These are phyloP conservation scores for Fusarium sp. DNA, from an alignment of 2,329 filamentous ascomycete species.

Conservation along the genomic window DNA sequence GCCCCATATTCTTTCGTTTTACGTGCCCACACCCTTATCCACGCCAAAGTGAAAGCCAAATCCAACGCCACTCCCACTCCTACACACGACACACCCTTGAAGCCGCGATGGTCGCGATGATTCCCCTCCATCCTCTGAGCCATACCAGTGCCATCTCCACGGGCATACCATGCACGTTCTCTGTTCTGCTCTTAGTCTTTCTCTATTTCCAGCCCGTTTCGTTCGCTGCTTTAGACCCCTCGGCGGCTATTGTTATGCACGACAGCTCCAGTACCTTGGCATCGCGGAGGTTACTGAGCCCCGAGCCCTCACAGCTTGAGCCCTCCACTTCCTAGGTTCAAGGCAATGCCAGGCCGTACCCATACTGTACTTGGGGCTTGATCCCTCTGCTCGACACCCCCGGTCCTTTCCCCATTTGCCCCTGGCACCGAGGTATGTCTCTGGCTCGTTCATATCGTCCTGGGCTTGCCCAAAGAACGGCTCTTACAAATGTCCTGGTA, in stretches of 20 bases:
- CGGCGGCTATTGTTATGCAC: slow-evolving; percentile 47
- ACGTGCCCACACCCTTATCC: slow-evolving; percentile 6
- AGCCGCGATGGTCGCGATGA: slow-evolving; percentile 18
- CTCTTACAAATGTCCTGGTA: slow-evolving; percentile 33
- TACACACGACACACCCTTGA: slow-evolving; percentile 26
- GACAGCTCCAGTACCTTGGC: slow-evolving; percentile 39
- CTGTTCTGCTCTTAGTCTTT: slow-evolving; percentile 22
- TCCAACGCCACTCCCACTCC: slow-evolving; percentile 12
- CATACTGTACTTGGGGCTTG: slow-evolving; percentile 31
- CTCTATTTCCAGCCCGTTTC: slow-evolving; percentile 32
- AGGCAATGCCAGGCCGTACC: slow-evolving; percentile 30
- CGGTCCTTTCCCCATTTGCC: slow-evolving; percentile 8
- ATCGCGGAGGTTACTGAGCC: slow-evolving; percentile 12
- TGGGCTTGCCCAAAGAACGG: slow-evolving; percentile 36
- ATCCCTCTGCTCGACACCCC: slow-evolving; percentile 29
- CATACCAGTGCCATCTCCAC: slow-evolving; percentile 34
- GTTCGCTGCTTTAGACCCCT: slow-evolving; percentile 27
- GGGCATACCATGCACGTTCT: slow-evolving; percentile 34
- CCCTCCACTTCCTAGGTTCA: slow-evolving; percentile 28
- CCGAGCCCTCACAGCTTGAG: slow-evolving; percentile 1
- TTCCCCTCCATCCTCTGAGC: slow-evolving; percentile 8
- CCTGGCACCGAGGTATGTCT: slow-evolving; percentile 30
- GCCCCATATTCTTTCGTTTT: background rate
- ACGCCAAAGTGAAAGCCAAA: slow-evolving; percentile 2
- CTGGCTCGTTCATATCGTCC: slow-evolving; percentile 27